Percentiles rank a stretch among this genome's conserved stretches.
Evolutionary conservation across 108 stramenopile genomes (phyloP).

Genomic region (Bacterosira constricta): DNA sequence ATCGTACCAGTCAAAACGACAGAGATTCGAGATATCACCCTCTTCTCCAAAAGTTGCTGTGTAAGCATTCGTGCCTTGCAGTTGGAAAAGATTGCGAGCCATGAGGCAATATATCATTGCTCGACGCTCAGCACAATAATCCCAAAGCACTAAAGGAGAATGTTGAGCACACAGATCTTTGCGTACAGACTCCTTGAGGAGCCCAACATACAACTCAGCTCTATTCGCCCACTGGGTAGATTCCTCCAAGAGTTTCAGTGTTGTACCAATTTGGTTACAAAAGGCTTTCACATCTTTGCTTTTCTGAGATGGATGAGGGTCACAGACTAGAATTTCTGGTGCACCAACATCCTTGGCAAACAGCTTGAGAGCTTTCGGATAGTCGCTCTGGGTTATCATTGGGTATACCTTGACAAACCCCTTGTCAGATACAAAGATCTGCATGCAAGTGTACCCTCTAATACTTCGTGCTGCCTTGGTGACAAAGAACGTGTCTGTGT

Average conservation of each 20-base stretch:
- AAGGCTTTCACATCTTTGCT: not conserved
- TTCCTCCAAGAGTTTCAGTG: conserved; percentile 14
- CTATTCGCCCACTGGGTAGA: conserved; percentile 32
- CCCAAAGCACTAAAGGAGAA: too few relatives aligned
- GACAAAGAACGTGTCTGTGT: too few relatives aligned
- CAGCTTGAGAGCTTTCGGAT: too few relatives aligned
- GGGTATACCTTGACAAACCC: too few relatives aligned
- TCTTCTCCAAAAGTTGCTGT: conserved; percentile 11
- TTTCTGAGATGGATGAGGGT: conserved; percentile 18
- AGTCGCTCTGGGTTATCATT: too few relatives aligned
- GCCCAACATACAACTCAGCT: conserved; percentile 40
- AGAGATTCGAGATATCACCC: conserved; percentile 26
- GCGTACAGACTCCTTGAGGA: conserved; percentile 35
- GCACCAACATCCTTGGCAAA: too few relatives aligned
- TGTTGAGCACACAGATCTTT: conserved; percentile 14
- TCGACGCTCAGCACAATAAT: too few relatives aligned
- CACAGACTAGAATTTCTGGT: conserved; percentile 33
- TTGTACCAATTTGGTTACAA: conserved; percentile 26
- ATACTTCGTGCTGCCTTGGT: too few relatives aligned
- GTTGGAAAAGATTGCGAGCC: conserved; percentile 14
- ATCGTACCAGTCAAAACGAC: conserved; percentile 26
- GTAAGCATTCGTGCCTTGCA: conserved; percentile 24
- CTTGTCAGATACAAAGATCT: too few relatives aligned
- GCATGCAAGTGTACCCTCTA: too few relatives aligned
- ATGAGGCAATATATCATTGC: conserved; percentile 28